phyloP scores from a whole-genome alignment of 345 rosid species.

The Theobroma cacao region DNA sequence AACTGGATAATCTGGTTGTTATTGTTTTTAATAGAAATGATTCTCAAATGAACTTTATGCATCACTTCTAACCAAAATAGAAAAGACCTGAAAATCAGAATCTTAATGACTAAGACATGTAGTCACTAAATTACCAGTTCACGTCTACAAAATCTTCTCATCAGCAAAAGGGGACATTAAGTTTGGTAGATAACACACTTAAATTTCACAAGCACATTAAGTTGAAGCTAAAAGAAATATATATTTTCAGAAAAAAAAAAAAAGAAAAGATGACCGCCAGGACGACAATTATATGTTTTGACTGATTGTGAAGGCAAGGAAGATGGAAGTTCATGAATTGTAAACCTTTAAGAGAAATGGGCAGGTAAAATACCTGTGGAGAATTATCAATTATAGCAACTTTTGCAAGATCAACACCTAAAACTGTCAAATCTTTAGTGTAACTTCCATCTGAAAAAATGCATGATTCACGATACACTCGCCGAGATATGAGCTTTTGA shows the following conservation, averaged over 20 bases:
- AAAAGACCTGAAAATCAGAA: slow-evolving; percentile 2
- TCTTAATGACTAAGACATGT: slow-evolving; percentile 6
- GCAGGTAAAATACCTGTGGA: slow-evolving; percentile 68
- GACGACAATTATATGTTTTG: background rate
- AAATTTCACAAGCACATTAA: background rate
- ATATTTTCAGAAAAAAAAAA: background rate
- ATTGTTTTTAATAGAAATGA: background rate
- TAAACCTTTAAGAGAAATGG: slow-evolving; percentile 11
- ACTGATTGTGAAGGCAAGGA: background rate
- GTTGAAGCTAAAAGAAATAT: background rate
- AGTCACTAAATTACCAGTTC: background rate
- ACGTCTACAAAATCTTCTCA: background rate
- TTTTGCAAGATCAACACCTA: slow-evolving; percentile 94
- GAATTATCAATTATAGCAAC: slow-evolving; percentile 94
- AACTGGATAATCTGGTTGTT: background rate
- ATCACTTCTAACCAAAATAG: background rate
- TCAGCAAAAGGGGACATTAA: background rate
- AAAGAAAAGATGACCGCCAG: background rate
- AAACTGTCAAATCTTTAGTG: slow-evolving; percentile 88
- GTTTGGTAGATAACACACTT: background rate
- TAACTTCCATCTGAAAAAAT: slow-evolving; percentile 80
- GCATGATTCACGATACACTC: slow-evolving; percentile 88
- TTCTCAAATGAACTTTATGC: background rate
- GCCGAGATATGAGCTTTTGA: slow-evolving; percentile 65
- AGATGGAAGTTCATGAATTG: slow-evolving; percentile 4